A percentile compares a stretch with the other conserved stretches of the same genome.
Conservation (phyloP, 2,329 filamentous ascomycete species). For the Torrubiellomyces zombiae region DNA sequence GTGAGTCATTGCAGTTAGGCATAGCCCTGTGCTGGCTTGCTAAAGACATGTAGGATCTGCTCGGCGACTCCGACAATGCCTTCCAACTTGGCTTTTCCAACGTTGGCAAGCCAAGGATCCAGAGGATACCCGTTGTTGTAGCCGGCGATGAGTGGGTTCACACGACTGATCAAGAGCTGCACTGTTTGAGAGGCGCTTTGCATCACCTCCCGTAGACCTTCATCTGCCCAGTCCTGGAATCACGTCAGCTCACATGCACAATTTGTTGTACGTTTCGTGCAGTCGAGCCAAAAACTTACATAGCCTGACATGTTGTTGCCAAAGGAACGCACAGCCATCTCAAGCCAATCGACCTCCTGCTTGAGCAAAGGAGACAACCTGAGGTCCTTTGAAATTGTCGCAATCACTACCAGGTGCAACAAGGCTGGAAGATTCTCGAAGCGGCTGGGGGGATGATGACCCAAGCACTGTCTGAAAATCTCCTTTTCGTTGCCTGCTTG, state of each 20-base stretch:
- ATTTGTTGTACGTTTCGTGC: too few relatives aligned
- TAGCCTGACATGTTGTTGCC: slow-evolving; percentile 28
- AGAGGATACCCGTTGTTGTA: slow-evolving; percentile 21
- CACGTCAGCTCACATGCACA: too few relatives aligned
- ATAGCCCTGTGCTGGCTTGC: too few relatives aligned
- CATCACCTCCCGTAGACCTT: slow-evolving; percentile 18
- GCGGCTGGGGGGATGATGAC: slow-evolving; percentile 19
- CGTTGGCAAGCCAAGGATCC: slow-evolving; percentile 21
- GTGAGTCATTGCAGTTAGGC: too few relatives aligned
- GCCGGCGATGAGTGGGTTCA: slow-evolving; percentile 16
- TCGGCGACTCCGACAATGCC: slow-evolving; percentile 21
- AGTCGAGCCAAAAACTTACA: slow-evolving; percentile 31
- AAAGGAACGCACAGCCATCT: slow-evolving; percentile 40
- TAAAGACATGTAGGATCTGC: slow-evolving; percentile 18
- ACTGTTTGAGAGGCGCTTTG: slow-evolving; percentile 22
- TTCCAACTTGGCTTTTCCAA: slow-evolving; percentile 21
- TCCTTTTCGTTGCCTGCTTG: slow-evolving; percentile 46
- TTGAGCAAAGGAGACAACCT: slow-evolving; percentile 32
- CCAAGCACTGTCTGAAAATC: slow-evolving; percentile 35
- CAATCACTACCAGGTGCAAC: slow-evolving; percentile 46
- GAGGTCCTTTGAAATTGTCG: slow-evolving; percentile 44
- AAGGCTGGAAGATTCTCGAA: slow-evolving; percentile 42
- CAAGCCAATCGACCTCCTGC: slow-evolving; percentile 43
- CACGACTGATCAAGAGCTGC: slow-evolving; percentile 18
- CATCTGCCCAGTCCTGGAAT: slow-evolving; percentile 22